Base-by-base conservation (phyloP, 2,329 filamentous ascomycete species). In the Ophiosphaerella korrae region DNA sequence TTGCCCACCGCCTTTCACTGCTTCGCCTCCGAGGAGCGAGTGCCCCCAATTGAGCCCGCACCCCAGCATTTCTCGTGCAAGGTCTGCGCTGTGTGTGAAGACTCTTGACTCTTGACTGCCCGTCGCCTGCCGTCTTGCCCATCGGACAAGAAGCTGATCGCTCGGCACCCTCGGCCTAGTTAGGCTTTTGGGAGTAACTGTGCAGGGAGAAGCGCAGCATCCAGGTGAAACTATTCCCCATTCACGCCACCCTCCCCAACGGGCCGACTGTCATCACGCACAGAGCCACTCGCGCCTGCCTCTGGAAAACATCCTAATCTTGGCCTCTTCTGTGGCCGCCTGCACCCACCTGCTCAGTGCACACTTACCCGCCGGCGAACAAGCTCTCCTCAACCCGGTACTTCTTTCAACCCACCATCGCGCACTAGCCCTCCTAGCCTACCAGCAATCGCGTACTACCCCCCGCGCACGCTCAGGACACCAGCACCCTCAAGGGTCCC, bases 131-230 rank as follows among this genome's bases (percentile, higher is more conserved):
- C 18, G 18, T 29, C 26, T 29, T 29, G 26, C 59, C 66, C 64
- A 63, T 67, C 64, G 62, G 59, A 64, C 67, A 43, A 64, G 50
- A 68, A 62, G 64, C 60, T 68, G 66, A 66, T 67, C 64, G 61
- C 62, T 67, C 68, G 66, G 68, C 65, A 63, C 54, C 50, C 68
- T 71, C 70, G 67, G 70, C 68, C 62, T 55, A 65, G 54, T 52
- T 63, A 63, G 62, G 58, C 51, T 45, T 58, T 66, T 58, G 53
- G 55, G 55, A 57, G 52, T 49, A 43, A 50, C 36, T 51, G 55
- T 58, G 60, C 66, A 68, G 63, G 57, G 58, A 67, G 50, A 54
- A 47, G 41, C 53, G 53, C 43, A 60, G 57, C 49, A 42, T 7
- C 11, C 47, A 46, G 51, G 58, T 56, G 58, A 60, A 56, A 60